Evolutionary conservation across 1,284 basidiomycete species (phyloP).

Genomic region (Ustilago xerochloae): DNA sequence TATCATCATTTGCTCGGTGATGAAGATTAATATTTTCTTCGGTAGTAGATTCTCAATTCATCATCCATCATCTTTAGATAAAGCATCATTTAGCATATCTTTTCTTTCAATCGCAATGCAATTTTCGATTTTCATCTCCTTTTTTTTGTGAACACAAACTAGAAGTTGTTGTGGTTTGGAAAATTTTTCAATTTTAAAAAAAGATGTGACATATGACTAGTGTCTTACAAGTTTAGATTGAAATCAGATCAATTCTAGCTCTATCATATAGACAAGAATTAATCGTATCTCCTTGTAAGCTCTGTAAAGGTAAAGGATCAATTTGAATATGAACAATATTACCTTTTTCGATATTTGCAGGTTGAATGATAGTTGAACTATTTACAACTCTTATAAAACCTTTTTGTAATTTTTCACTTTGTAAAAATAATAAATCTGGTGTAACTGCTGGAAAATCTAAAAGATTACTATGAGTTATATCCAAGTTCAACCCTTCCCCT

Average conservation of each 20-base stretch:
- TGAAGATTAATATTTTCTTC: no score
- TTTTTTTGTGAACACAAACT: no score
- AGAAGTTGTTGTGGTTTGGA: no score
- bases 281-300: constrained; percentile 1
- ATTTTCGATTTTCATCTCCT: no score
- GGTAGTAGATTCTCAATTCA: no score
- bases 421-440: constrained; percentile 85
- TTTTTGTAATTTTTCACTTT: constrained; percentile 71
- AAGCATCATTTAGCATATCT: no score
- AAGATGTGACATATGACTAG: no score
- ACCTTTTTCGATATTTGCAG: constrained; percentile 61
- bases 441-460: constrained; percentile 65
- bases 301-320: constrained; percentile 4
- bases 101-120: no score
- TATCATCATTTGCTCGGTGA: no score
- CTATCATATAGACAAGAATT: constrained; percentile 37
- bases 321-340: constrained; percentile 31
- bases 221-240: constrained; percentile 14
- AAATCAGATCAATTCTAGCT: constrained; percentile 48
- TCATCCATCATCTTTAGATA: no score
- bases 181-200: no score
- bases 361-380: constrained; percentile 77
- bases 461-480: constrained; percentile 57
- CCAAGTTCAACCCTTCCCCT: constrained; percentile 68
- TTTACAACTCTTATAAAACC: constrained; percentile 73